phyloP scores from a whole-genome alignment of 108 stramenopile genomes.

The Cyclotella atomus region DNA sequence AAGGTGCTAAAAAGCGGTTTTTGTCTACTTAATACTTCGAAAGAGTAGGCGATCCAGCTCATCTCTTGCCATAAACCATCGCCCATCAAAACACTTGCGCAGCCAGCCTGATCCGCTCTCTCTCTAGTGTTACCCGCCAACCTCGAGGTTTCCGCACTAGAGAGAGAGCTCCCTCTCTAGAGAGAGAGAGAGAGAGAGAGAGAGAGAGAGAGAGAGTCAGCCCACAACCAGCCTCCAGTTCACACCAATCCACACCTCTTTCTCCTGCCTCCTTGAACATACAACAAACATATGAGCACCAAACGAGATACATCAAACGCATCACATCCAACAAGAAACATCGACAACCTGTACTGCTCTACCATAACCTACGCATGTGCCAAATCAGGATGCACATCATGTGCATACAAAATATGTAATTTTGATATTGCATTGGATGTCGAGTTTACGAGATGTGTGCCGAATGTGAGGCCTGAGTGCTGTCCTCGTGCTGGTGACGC shows the following conservation, averaged over 20 bases:
- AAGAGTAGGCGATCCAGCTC: too few relatives aligned
- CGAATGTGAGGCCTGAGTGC: conserved; percentile 81
- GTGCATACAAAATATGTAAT: conserved; percentile 85
- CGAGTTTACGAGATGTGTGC: conserved; percentile 58
- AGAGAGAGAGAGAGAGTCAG: background rate
- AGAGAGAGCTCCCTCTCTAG: too few relatives aligned
- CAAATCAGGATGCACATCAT: conserved; percentile 65
- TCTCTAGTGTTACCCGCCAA: too few relatives aligned
- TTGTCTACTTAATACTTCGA: too few relatives aligned
- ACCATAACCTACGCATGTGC: conserved; percentile 31
- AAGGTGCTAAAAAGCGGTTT: too few relatives aligned
- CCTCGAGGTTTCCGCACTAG: too few relatives aligned
- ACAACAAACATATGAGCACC: too few relatives aligned
- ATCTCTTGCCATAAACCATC: too few relatives aligned
- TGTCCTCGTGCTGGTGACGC: conserved; percentile 48
- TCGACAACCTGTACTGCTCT: conserved; percentile 31
- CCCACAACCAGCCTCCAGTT: background rate
- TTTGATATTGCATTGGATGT: conserved; percentile 82
- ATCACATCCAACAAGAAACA: conserved; percentile 29
- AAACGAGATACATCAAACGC: too few relatives aligned
- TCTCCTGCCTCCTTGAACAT: too few relatives aligned
- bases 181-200: background rate
- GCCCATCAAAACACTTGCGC: too few relatives aligned
- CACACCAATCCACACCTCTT: background rate
- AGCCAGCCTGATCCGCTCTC: too few relatives aligned